phyloP scores from a whole-genome alignment of 2,329 filamentous ascomycete genomes.

The Ophiostoma montium region DNA sequence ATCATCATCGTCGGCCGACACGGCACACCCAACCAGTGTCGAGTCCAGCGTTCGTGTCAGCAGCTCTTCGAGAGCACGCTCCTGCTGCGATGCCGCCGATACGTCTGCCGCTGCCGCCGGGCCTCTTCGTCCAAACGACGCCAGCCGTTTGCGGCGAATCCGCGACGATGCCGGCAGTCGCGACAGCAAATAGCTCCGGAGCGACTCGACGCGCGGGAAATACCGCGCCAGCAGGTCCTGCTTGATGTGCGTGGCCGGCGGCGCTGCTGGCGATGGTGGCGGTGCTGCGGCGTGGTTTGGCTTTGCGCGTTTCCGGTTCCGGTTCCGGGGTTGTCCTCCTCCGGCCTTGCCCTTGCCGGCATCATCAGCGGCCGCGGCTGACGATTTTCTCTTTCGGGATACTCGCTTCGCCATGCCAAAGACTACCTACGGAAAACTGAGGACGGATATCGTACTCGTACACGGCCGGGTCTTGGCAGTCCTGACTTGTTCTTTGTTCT shows the following conservation, averaged over 20 bases:
- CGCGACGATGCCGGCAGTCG: constrained; percentile 54
- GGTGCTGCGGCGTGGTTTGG: no score
- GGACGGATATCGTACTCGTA: no score
- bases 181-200: constrained; percentile 57
- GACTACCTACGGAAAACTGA: no score
- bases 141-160: constrained; percentile 42
- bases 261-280: not conserved
- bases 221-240: constrained; percentile 56
- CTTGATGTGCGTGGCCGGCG: constrained; percentile 12
- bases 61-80: constrained; percentile 22
- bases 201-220: constrained; percentile 49
- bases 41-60: constrained; percentile 52
- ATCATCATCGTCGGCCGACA: not conserved
- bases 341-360: no score
- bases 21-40: constrained; percentile 46
- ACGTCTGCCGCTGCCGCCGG: not conserved
- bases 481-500: no score
- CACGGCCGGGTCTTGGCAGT: no score
- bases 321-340: no score
- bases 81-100: not conserved
- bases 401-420: no score
- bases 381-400: no score
- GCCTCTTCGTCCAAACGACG: constrained; percentile 8
- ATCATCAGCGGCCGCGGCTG: no score
- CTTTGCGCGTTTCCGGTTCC: no score